phyloP scores from a whole-genome alignment of 1,284 basidiomycete species.

The Apiotrichum gamsii region DNA sequence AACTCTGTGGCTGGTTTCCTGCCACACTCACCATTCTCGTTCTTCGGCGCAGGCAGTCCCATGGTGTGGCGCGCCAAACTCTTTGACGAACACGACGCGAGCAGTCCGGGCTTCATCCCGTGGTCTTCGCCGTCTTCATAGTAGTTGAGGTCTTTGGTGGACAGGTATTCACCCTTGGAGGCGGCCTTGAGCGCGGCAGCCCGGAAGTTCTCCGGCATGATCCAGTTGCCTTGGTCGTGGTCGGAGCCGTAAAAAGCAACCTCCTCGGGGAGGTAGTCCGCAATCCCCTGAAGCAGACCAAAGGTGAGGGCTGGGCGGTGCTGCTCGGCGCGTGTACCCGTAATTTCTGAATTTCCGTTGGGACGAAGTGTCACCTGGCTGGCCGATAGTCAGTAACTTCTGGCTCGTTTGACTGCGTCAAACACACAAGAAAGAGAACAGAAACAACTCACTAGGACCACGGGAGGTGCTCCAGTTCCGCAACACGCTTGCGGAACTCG shows the following conservation, averaged over 20 bases:
- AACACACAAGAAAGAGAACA: background rate
- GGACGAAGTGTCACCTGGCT: conserved; percentile 32
- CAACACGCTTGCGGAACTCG: conserved; percentile 29
- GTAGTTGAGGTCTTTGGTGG: conserved; percentile 25
- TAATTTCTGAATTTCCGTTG: conserved; percentile 19
- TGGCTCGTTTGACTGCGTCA: background rate
- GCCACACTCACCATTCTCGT: no score
- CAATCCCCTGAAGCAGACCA: conserved; percentile 33
- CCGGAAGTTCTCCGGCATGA: conserved; percentile 35
- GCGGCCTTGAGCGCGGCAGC: conserved; percentile 24
- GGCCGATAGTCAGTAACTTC: background rate
- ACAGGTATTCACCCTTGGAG: conserved; percentile 24
- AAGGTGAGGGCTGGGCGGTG: conserved; percentile 27
- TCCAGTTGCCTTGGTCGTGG: conserved; percentile 42
- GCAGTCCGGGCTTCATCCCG: background rate
- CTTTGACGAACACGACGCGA: conserved; percentile 1
- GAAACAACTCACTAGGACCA: conserved; percentile 29
- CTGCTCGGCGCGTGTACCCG: conserved; percentile 25
- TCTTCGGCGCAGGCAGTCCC: background rate
- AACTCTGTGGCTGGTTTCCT: no score
- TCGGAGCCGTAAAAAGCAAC: conserved; percentile 38
- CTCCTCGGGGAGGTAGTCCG: conserved; percentile 28
- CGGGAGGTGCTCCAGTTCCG: conserved; percentile 14
- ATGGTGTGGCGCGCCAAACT: background rate
- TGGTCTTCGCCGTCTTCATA: conserved; percentile 1